Conservation (phyloP, 495 filamentous ascomycete species). For the Chaetomium fimeti region DNA sequence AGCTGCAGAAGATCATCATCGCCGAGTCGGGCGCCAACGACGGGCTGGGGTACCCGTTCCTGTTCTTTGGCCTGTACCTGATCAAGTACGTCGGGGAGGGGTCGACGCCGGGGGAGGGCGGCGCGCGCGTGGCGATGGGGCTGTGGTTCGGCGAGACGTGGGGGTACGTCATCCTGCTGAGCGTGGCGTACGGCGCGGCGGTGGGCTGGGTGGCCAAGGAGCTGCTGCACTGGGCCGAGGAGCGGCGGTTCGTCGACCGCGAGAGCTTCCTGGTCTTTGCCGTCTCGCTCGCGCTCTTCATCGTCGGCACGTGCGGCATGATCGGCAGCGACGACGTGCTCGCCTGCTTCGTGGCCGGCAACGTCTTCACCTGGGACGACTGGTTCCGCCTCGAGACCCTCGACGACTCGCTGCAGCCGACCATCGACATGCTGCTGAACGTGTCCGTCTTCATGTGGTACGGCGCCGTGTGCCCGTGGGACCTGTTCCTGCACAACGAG, state of each 20-base stretch:
- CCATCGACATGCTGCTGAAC: conserved; percentile 79
- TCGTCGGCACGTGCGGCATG: conserved; percentile 82
- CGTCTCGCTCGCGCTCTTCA: conserved; percentile 62
- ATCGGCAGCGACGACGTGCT: conserved; percentile 90
- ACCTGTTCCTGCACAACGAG: conserved; percentile 61
- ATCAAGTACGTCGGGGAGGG: conserved; percentile 70
- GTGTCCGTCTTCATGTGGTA: conserved; percentile 89
- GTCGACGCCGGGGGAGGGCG: conserved; percentile 42
- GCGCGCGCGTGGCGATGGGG: conserved; percentile 67
- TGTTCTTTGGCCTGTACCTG: conserved; percentile 81
- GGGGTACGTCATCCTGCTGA: conserved; percentile 78
- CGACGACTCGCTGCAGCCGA: conserved; percentile 87
- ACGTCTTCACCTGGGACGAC: conserved; percentile 86
- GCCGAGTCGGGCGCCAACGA: conserved; percentile 92
- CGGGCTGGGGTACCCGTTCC: conserved; percentile 88
- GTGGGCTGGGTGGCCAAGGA: conserved; percentile 82
- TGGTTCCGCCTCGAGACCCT: conserved; percentile 88
- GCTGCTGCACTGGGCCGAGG: conserved; percentile 78
- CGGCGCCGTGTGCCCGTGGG: conserved; percentile 84
- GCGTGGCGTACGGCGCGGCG: conserved; percentile 69
- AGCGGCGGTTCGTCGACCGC: conserved; percentile 77
- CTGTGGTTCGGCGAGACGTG: conserved; percentile 87
- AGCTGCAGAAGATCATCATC: conserved; percentile 80
- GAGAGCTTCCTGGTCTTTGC: conserved; percentile 84
- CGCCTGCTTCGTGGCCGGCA: conserved; percentile 91